Percentiles rank a stretch among this genome's conserved stretches.
Conservation (phyloP, 2,329 filamentous ascomycete genomes). For the Fusarium sp. region DNA sequence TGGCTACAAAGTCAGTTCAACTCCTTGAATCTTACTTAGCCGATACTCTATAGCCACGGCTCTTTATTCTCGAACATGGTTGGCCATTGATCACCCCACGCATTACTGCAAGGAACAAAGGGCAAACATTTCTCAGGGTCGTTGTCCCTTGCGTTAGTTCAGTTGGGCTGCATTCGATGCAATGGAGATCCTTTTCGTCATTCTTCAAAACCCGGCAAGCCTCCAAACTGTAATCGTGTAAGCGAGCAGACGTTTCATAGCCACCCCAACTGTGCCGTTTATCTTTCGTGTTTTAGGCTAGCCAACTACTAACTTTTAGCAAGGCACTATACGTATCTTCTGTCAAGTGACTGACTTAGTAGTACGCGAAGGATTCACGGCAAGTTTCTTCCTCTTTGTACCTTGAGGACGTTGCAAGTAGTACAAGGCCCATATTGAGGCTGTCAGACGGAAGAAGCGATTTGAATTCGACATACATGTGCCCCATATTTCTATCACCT, state of each 20-base stretch:
- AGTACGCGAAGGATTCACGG: not conserved
- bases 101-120: constrained; percentile 20
- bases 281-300: not conserved
- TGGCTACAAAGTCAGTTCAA: not conserved
- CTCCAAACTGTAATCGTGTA: constrained; percentile 2
- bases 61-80: not conserved
- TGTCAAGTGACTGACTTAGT: not conserved
- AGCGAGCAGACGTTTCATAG: not conserved
- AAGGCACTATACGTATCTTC: not conserved
- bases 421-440: not conserved
- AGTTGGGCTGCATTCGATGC: not conserved
- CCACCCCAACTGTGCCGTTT: constrained; percentile 4
- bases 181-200: not conserved
- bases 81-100: not conserved
- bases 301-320: not conserved
- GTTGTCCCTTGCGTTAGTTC: constrained; percentile 23
- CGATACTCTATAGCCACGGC: constrained; percentile 20
- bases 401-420: not conserved
- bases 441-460: not conserved
- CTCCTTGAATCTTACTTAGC: not conserved
- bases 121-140: not conserved
- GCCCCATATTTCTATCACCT: not conserved
- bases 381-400: not conserved
- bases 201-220: constrained; percentile 16
- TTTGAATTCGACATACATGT: not conserved